Evolutionary conservation across 2,329 filamentous ascomycete genomes (phyloP).

Genomic region (Aspergillus udagawae): DNA sequence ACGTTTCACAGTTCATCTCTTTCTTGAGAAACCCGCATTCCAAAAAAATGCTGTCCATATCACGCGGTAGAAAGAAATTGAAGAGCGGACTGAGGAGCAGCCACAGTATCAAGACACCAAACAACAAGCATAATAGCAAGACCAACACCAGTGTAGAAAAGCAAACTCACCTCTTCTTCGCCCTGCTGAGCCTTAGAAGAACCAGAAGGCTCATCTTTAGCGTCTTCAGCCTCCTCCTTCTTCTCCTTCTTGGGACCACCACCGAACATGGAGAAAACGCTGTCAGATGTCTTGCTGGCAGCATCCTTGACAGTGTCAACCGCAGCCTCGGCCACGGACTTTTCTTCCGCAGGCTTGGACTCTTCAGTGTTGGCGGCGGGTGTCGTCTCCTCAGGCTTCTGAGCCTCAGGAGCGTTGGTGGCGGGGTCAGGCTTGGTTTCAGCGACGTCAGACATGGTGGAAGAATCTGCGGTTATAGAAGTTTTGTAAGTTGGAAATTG

Average conservation of each 20-base stretch:
- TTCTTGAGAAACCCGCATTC: not conserved
- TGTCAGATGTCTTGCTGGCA: constrained; percentile 44
- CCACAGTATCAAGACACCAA: constrained; percentile 2
- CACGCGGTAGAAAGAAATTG: constrained; percentile 4
- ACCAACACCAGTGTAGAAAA: constrained; percentile 8
- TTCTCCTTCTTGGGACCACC: constrained; percentile 96
- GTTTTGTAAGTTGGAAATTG: constrained; percentile 2
- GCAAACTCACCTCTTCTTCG: constrained; percentile 51
- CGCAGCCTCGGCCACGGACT: constrained; percentile 29
- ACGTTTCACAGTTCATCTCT: not conserved
- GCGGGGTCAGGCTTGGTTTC: constrained; percentile 43
- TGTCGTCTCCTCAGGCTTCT: constrained; percentile 31
- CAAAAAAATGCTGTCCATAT: not conserved
- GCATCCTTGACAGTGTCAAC: constrained; percentile 35
- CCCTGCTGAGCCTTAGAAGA: constrained; percentile 75
- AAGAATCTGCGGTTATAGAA: constrained; percentile 8
- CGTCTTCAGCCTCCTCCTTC: constrained; percentile 72
- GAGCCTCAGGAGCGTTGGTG: constrained; percentile 33
- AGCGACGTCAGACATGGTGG: constrained; percentile 41
- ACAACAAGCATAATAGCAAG: constrained; percentile 3
- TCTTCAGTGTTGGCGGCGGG: constrained; percentile 31
- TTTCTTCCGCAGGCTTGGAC: constrained; percentile 27
- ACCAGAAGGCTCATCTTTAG: constrained; percentile 80
- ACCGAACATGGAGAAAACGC: constrained; percentile 97
- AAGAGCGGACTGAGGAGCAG: not conserved